Evolutionary conservation across 1,139 yeast species (phyloP), one percentile per base, ranked within the genome.

Genomic region (Martiniozyma asiatica): DNA sequence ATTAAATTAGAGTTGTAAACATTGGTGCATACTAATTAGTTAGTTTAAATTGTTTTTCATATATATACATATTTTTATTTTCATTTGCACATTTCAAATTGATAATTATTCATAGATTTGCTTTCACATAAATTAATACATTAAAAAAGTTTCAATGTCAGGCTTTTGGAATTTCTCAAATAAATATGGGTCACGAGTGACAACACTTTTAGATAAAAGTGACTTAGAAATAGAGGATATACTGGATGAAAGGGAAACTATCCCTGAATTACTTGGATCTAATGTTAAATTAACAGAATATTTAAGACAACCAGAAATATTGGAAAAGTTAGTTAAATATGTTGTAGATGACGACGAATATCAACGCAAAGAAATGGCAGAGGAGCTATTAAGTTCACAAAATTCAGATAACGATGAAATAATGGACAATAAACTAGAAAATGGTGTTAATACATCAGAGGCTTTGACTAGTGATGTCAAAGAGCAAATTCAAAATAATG

Each of bases 161-260:
- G 79, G 81, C 20, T 87, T 85, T 55, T 87, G 97, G 97, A 78
- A 82, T 54, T 80, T 82, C 56, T 82, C 87, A 34, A 80, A 77
- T 53, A 89, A 84, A 40, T 80, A 80, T 53, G 71, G 85, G 31
- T 72, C 84, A 31, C 70, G 75, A 28, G 73, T 87, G 35, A 73
- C 82, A 40, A 73, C 76, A 33, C 63, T 87, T 27, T 65, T 89
- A 40, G 81, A 78, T 43, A 63, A 63, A 40, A 65, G 69, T 29
- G 63, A 63, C 39, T 58, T 56, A 40, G 50, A 75, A 6, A 59
- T 87, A 35, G 64, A 70, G 35, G 82, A 80, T 42, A 56, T 87
- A 22, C 61, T 87, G 40, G 94, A 85, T 47, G 95, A 87, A 48
- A 81, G 73, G 40, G 96, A 85, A 43, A 61, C 89, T 32, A 63